Evolutionary conservation across 495 filamentous ascomycete genomes (phyloP).

Genomic region (Neurospora pannonica): DNA sequence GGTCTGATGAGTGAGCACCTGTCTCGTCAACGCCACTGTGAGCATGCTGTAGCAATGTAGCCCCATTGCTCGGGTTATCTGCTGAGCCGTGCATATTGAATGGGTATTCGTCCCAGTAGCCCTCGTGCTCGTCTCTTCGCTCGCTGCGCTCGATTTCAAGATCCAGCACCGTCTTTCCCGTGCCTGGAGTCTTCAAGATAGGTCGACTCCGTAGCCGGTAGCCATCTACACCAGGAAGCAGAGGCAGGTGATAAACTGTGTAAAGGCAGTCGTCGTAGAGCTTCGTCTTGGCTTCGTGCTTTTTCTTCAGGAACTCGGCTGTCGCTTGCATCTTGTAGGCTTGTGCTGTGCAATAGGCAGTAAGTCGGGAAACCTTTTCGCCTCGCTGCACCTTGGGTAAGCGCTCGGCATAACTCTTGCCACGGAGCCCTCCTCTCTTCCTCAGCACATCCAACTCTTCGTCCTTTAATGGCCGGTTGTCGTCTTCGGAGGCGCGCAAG

Average conservation of each 20-base stretch:
- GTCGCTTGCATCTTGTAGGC: conserved; percentile 79
- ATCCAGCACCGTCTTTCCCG: conserved; percentile 77
- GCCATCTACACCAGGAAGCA: conserved; percentile 76
- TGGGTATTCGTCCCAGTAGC: conserved; percentile 47
- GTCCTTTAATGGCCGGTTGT: conserved; percentile 62
- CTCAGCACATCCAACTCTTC: conserved; percentile 61
- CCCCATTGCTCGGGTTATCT: conserved; percentile 1
- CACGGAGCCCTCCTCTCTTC: conserved; percentile 54
- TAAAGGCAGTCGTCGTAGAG: conserved; percentile 99
- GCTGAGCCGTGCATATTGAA: not conserved
- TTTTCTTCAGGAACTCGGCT: conserved; percentile 76
- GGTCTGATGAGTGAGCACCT: not conserved
- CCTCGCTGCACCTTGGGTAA: conserved; percentile 80
- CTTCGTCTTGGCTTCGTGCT: conserved; percentile 90
- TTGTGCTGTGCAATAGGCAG: conserved; percentile 94
- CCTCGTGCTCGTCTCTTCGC: conserved; percentile 78
- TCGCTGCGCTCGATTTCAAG: conserved; percentile 96
- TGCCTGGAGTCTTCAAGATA: conserved; percentile 82
- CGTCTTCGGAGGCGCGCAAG: conserved; percentile 48
- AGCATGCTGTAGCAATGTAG: conserved; percentile 6
- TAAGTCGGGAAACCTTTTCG: conserved; percentile 81
- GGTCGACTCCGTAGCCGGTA: conserved; percentile 84
- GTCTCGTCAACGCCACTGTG: conserved; percentile 3
- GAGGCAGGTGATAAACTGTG: conserved; percentile 83
- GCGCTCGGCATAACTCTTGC: conserved; percentile 92